Evolutionary conservation across 768 basidiomycete genomes (phyloP).

Genomic region (Leccinum incarnatum): DNA sequence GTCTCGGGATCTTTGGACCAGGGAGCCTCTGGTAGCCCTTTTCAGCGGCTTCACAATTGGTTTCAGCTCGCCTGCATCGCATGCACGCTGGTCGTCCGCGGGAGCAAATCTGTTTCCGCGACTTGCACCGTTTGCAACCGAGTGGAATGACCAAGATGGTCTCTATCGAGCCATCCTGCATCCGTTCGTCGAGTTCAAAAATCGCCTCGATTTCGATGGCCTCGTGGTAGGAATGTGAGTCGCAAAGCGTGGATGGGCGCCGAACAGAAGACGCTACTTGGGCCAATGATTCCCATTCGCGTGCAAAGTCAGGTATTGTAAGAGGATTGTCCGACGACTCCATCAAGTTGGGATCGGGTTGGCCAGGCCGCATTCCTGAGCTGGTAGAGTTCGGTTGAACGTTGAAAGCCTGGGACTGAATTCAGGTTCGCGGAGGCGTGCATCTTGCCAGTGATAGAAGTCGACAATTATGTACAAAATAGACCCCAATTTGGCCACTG

Average conservation of each 20-base stretch:
- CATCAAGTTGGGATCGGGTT: background rate
- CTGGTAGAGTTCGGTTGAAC: background rate
- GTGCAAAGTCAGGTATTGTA: conserved; percentile 16
- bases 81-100: conserved; percentile 24
- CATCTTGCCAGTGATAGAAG: background rate
- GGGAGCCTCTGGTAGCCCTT: conserved; percentile 25
- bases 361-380: conserved; percentile 11
- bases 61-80: conserved; percentile 18
- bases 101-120: conserved; percentile 19
- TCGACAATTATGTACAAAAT: background rate
- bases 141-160: conserved; percentile 24
- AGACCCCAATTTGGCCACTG: background rate
- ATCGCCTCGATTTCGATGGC: conserved; percentile 21
- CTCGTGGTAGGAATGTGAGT: conserved; percentile 18
- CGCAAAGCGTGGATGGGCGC: conserved; percentile 21
- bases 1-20: conserved; percentile 15
- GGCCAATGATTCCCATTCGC: conserved; percentile 17
- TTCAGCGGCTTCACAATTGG: background rate
- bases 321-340: background rate
- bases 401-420: background rate
- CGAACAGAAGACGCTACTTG: conserved; percentile 23
- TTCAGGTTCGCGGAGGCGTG: background rate
- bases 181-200: conserved; percentile 26
- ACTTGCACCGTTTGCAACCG: conserved; percentile 18
- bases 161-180: conserved; percentile 4